Base-by-base conservation (phyloP, 2,329 filamentous ascomycete genomes). In the Ambrosiella beaveri region DNA sequence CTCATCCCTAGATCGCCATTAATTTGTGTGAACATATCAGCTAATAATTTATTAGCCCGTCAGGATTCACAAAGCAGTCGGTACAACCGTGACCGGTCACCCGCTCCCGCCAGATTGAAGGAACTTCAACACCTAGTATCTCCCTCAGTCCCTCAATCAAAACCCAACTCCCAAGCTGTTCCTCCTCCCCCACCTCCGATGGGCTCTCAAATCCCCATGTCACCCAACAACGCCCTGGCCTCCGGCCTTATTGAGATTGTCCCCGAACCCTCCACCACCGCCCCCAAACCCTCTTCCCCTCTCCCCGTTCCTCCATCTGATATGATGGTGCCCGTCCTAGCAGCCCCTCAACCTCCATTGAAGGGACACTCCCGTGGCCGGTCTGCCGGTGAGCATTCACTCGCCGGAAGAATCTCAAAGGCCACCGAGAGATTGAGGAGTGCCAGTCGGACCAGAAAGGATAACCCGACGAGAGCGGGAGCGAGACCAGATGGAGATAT, bases 211-310 rank as follows among this genome's bases (percentile, higher is more conserved):
- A 39, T 53, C n/a, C 65, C 70, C 49, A 68, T 70, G 39, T 13
- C 44, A 7, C 69, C 70, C 7, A 65, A 75, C 51, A 72, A 74
- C 61, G 72, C 72, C 1, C 63, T 73, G 13, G 74, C 72, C 7
- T 75, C 77, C 0, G 79, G 76, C 3, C 76, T 80, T 64, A 82
- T 84, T 62, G 80, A 84, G 66, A 81, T 84, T 61, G 79, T 84
- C 54, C 81, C 81, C 75, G 80, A 84, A 62, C 78, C 81, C 1
- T 77, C 80, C 5, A 73, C 37, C 49, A 38, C 52, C 40, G n/a
- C 12, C 37, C 9, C 56, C 41, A 7, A 27, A 13, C 41, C 13
- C 27, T 39, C 63, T 9, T 62, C 64, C 3, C 63, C 65, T 17
- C 63, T 64, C 11, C 62, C 65, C 11, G 69, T 69, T 7, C 66